Evolutionary conservation across 2,329 filamentous ascomycete genomes (phyloP).

Genomic region (Aspergillus proliferans): DNA sequence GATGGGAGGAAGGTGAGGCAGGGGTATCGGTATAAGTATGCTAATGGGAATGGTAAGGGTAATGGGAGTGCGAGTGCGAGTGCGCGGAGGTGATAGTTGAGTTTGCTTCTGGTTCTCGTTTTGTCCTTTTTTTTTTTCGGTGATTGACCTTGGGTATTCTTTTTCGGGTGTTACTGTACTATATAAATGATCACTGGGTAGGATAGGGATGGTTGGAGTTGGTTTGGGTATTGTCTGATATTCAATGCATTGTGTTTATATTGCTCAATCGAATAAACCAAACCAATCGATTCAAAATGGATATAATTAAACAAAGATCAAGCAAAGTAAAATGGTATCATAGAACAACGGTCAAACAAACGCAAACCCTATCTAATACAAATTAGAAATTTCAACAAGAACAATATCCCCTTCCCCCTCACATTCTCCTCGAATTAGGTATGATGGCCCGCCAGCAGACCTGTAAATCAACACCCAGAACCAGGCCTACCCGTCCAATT

Average conservation of each 20-base stretch:
- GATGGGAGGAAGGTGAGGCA: conserved; percentile 16
- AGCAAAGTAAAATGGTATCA: neutral
- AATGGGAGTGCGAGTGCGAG: neutral
- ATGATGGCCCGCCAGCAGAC: neutral
- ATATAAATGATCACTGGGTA: too few species aligned
- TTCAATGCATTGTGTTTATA: too few species aligned
- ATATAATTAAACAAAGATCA: neutral
- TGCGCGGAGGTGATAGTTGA: conserved; percentile 7
- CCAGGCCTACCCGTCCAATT: conserved; percentile 1
- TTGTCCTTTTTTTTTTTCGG: too few species aligned
- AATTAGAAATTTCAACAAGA: neutral
- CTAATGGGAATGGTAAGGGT: conserved; percentile 10
- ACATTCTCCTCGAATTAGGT: neutral
- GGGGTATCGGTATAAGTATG: conserved; percentile 37
- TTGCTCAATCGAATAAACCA: neutral
- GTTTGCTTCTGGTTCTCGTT: neutral
- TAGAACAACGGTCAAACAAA: neutral
- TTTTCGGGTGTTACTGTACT: too few species aligned
- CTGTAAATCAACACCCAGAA: neutral
- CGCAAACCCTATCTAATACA: neutral
- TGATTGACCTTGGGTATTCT: too few species aligned
- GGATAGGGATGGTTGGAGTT: too few species aligned
- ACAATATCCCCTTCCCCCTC: neutral
- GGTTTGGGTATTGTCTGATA: too few species aligned
- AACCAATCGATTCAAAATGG: neutral